These are phyloP conservation scores for Aspergillus aculeatinus DNA, from an alignment of 2,329 filamentous ascomycete species.

Conservation along the genomic window DNA sequence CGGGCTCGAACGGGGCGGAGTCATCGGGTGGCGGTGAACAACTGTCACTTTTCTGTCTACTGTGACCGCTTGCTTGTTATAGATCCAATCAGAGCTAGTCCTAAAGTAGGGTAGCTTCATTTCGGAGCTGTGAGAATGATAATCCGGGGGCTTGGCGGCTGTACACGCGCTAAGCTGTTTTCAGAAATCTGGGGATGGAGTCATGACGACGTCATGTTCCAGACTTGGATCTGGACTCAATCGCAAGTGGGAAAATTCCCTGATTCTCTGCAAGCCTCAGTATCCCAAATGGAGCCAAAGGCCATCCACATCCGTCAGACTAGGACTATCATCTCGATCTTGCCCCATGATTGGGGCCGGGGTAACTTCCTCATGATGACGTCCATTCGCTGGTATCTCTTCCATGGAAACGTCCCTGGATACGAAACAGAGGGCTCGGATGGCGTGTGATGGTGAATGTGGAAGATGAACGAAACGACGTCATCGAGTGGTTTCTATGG, in stretches of 20 bases:
- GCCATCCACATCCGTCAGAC: not conserved
- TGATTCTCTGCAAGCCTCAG: not conserved
- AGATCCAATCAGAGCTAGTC: not conserved
- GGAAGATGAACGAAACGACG: slow-evolving; percentile 11
- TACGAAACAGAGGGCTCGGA: not conserved
- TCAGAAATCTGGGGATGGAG: not conserved
- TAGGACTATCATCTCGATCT: slow-evolving; percentile 3
- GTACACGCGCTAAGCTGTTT: not conserved
- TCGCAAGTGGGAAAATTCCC: not conserved
- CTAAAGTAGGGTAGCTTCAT: not conserved
- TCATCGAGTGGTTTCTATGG: slow-evolving; percentile 15
- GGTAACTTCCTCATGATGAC: slow-evolving; percentile 11
- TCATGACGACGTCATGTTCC: slow-evolving; percentile 5
- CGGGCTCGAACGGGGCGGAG: slow-evolving; percentile 12
- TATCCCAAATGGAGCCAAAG: not conserved
- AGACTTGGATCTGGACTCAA: not conserved
- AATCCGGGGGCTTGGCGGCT: slow-evolving; percentile 4
- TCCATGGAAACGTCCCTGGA: not conserved
- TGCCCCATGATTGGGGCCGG: not conserved
- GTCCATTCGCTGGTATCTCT: not conserved
- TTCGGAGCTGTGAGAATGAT: slow-evolving; percentile 6
- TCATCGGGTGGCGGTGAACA: slow-evolving; percentile 21
- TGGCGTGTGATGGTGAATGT: not conserved
- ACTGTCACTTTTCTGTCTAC: slow-evolving; percentile 6
- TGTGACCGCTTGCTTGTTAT: slow-evolving; percentile 12